Evolutionary conservation across 2,329 filamentous ascomycete species (phyloP).

Genomic region (Myriosclerotinia duriaeana): DNA sequence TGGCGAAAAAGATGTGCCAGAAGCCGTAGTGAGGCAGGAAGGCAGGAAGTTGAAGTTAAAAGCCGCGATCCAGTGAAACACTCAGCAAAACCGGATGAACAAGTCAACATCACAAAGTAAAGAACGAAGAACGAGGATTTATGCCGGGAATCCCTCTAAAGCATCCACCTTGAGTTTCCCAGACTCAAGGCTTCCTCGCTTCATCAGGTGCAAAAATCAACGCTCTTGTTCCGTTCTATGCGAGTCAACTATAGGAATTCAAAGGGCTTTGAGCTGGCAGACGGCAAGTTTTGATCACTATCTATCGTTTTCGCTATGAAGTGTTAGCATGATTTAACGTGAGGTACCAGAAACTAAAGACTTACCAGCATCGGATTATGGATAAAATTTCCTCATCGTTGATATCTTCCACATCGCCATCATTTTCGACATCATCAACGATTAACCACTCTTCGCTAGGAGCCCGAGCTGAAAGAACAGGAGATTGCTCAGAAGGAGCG

Average conservation of each 20-base stretch:
- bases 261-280: neutral
- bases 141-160: neutral
- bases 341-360: too few relatives aligned
- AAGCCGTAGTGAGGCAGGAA: neutral
- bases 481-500: neutral
- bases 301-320: too few relatives aligned
- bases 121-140: neutral
- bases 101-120: neutral
- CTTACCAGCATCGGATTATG: too few relatives aligned
- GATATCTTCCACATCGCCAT: too few relatives aligned
- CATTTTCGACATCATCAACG: too few relatives aligned
- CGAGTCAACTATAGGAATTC: neutral
- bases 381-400: too few relatives aligned
- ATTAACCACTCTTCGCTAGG: too few relatives aligned
- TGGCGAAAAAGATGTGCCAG: neutral
- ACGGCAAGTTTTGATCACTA: too few relatives aligned
- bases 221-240: neutral
- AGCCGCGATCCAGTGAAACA: neutral
- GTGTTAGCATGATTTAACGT: too few relatives aligned
- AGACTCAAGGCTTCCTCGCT: slow-evolving; percentile 8
- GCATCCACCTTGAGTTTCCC: slow-evolving; percentile 8
- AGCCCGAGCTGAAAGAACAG: neutral
- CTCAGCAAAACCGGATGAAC: neutral
- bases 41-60: neutral
- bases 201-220: neutral